Conservation (phyloP, 2,329 filamentous ascomycete genomes). For the Fusarium dimerum region DNA sequence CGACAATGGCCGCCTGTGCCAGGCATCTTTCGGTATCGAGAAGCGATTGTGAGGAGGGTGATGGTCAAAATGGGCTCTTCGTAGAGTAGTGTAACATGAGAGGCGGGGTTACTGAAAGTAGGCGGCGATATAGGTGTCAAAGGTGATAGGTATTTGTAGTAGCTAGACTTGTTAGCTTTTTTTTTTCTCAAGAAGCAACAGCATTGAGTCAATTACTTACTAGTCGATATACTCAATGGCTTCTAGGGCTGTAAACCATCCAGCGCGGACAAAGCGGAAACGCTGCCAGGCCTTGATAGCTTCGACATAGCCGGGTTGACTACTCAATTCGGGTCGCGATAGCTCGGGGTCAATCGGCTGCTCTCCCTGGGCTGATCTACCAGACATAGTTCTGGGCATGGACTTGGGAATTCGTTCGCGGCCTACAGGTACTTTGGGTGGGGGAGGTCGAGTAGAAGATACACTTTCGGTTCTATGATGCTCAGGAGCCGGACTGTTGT, state of each 20-base stretch:
- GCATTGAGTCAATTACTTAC: slow-evolving; percentile 47
- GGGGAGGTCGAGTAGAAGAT: slow-evolving; percentile 14
- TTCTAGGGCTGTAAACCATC: slow-evolving; percentile 94
- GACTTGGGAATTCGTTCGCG: slow-evolving; percentile 23
- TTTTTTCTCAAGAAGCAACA: background rate
- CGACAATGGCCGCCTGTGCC: slow-evolving; percentile 81
- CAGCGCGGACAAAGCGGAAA: slow-evolving; percentile 92
- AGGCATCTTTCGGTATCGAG: slow-evolving; percentile 78
- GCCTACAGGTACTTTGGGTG: slow-evolving; percentile 9
- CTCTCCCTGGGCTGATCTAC: slow-evolving; percentile 28
- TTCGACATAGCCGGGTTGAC: slow-evolving; percentile 61
- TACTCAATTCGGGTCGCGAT: slow-evolving; percentile 44
- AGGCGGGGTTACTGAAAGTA: slow-evolving; percentile 80
- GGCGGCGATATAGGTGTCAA: slow-evolving; percentile 92
- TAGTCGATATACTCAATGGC: slow-evolving; percentile 94
- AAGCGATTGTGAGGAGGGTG: slow-evolving; percentile 87
- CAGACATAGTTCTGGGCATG: slow-evolving; percentile 13
- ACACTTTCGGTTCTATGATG: slow-evolving; percentile 27
- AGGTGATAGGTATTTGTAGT: slow-evolving; percentile 88
- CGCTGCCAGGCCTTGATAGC: slow-evolving; percentile 87
- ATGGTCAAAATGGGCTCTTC: slow-evolving; percentile 93
- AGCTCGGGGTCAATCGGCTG: slow-evolving; percentile 49
- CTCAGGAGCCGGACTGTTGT: slow-evolving; percentile 22
- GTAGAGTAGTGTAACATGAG: slow-evolving; percentile 76
- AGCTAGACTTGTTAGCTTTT: slow-evolving; percentile 51